Conservation (phyloP, 495 filamentous ascomycete species). For the Patellaria atrata region DNA sequence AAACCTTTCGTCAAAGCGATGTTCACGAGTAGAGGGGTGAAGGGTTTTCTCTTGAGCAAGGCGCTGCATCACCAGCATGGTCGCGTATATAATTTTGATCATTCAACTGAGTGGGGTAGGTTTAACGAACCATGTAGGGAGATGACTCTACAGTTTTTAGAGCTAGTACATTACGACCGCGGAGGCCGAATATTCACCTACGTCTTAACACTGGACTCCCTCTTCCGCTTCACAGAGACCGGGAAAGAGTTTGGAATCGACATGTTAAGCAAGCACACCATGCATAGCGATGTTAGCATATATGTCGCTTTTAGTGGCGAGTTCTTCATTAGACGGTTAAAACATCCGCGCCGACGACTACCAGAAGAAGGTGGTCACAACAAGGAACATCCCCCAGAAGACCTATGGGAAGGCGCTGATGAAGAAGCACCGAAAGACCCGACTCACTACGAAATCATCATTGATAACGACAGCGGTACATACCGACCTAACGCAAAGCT, state of each 20-base stretch:
- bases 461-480: conserved; percentile 90
- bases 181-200: conserved; percentile 85
- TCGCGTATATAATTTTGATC: conserved; percentile 77
- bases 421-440: conserved; percentile 38
- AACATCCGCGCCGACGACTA: conserved; percentile 20
- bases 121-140: conserved; percentile 40
- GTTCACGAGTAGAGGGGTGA: conserved; percentile 63
- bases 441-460: conserved; percentile 65
- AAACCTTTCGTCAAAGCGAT: conserved; percentile 77
- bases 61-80: conserved; percentile 81
- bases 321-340: conserved; percentile 71
- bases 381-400: conserved; percentile 25
- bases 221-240: conserved; percentile 83
- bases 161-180: conserved; percentile 72
- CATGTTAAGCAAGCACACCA: conserved; percentile 80
- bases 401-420: conserved; percentile 28
- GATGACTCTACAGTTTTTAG: conserved; percentile 63
- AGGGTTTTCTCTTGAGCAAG: conserved; percentile 64
- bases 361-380: conserved; percentile 15
- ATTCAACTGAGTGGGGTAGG: conserved; percentile 50
- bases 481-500: conserved; percentile 70
- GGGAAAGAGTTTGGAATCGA: conserved; percentile 92
- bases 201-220: conserved; percentile 72
- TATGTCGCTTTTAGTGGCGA: conserved; percentile 88
- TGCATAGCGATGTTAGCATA: conserved; percentile 81